phyloP scores from a whole-genome alignment of 208 protist species.

The Tetramitus jugosus region DNA sequence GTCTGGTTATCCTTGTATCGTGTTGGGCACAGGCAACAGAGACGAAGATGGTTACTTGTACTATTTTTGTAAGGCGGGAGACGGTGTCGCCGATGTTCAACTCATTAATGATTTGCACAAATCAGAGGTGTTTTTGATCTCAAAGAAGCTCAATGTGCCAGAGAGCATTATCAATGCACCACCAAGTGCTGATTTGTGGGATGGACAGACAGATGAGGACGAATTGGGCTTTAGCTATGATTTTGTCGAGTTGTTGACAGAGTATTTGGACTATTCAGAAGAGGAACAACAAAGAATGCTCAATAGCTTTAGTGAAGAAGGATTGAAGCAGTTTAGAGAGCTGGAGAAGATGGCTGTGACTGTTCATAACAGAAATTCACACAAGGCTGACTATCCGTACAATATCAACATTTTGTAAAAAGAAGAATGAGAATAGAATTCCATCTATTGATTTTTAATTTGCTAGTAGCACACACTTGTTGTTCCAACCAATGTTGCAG shows the following conservation, averaged over 20 bases:
- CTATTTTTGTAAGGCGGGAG: constrained; percentile 93
- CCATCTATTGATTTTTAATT: no score
- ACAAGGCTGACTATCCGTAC: constrained; percentile 55
- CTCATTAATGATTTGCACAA: constrained; percentile 91
- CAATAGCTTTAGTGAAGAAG: constrained; percentile 47
- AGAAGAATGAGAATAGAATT: no score
- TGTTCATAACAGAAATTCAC: constrained; percentile 72
- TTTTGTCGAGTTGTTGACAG: constrained; percentile 87
- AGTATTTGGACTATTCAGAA: constrained; percentile 56
- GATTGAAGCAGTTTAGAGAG: constrained; percentile 56
- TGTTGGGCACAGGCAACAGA: constrained; percentile 91
- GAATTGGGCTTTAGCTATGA: constrained; percentile 90
- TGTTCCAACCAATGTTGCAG: no score
- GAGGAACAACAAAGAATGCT: constrained; percentile 48
- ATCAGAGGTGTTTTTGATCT: constrained; percentile 77
- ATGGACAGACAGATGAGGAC: constrained; percentile 87
- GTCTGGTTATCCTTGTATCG: constrained; percentile 69
- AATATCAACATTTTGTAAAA: constrained; percentile 37
- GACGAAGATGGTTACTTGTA: constrained; percentile 89
- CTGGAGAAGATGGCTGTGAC: constrained; percentile 56
- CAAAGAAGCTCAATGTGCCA: constrained; percentile 63
- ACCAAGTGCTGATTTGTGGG: constrained; percentile 86
- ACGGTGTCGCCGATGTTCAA: constrained; percentile 88
- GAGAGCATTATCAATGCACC: constrained; percentile 60
- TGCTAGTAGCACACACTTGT: no score